Evolutionary conservation across 352 stramenopile genomes (phyloP), one percentile per base, ranked within the genome.

Genomic region (Phytophthora hybrid): DNA sequence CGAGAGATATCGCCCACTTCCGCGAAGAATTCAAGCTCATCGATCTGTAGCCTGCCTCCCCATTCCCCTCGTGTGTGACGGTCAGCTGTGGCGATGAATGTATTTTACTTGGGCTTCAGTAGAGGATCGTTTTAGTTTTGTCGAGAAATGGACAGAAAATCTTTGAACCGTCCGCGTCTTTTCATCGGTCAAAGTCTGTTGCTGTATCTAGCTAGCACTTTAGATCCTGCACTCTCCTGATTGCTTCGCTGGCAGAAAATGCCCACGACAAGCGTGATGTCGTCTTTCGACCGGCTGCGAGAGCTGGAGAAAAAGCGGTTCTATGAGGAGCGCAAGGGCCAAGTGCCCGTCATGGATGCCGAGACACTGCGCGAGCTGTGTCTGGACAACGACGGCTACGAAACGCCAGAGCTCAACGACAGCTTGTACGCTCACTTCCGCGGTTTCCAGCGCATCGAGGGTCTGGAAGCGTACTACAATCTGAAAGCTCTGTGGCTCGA

Each of bases 401-500:
- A 98, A 77, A 99, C 94, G 31, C 93, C 94, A 31, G 92, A 96
- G 67, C 88, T 99, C 16, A 99, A 99, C 70, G 95, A 99, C 68
- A 98, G 87, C 37, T 78, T 99, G 52, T 93, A 91, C 54, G 86
- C 88, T 47, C 97, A 99, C 75, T 99, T 98, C 73, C 96, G 97
- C 55, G 96, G 95, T 10, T 99, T 98, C 66, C 90, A 93, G 64
- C 81, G 82, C 49, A 99, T 99, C 59, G 92, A 99, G 66, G 97
- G 98, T 21, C 83, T 99, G 2, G 93, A 98, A 31, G 79, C 88
- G 41, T 99, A 99, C 79, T 93, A 80, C 57, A 96, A 91, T 21
- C 82, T 99, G 57, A 98, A 98, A 74, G 89, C 93, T 49, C 80
- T 99, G n/a, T 99, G 92, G 92, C 89, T 99, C 19, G 96, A 99